Percentiles rank a stretch among this genome's conserved stretches.
Evolutionary conservation across 2,329 filamentous ascomycete species (phyloP).

Genomic region (Alternaria novae-zelandiae): DNA sequence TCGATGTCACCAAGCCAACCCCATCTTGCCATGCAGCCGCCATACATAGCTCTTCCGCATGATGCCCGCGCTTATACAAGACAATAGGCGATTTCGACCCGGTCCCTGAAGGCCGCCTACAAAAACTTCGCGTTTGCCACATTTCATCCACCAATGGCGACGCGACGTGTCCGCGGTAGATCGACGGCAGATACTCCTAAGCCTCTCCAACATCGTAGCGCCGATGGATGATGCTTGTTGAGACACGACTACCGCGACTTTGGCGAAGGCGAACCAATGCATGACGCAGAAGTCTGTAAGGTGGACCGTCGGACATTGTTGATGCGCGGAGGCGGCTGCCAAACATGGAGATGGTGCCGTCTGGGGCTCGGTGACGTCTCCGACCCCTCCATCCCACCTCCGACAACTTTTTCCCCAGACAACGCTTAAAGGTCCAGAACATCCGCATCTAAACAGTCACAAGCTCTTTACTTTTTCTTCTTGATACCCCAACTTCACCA

Average conservation of each 20-base stretch:
- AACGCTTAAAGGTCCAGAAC: constrained; percentile 2
- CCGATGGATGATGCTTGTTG: constrained; percentile 4
- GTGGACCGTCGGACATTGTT: constrained; percentile 9
- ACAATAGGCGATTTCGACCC: neutral
- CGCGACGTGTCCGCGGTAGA: neutral
- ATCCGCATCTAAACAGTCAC: neutral
- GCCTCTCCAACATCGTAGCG: neutral
- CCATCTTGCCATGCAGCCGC: neutral
- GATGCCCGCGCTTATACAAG: neutral
- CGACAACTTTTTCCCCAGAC: constrained; percentile 19
- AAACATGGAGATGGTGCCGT: constrained; percentile 20
- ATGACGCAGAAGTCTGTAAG: constrained; percentile 7
- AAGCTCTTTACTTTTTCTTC: neutral
- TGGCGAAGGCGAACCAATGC: neutral
- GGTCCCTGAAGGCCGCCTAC: neutral
- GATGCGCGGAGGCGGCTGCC: constrained; percentile 11
- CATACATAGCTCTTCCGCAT: neutral
- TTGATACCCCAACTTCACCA: constrained; percentile 5
- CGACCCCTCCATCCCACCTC: constrained; percentile 26
- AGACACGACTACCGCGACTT: neutral
- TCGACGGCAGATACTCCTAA: neutral
- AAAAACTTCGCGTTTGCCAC: constrained; percentile 1
- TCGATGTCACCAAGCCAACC: neutral
- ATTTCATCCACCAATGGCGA: constrained; percentile 14
- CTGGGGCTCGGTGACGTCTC: constrained; percentile 24